These are phyloP conservation scores for Berkeleyomyces basicola DNA, from an alignment of 2,329 filamentous ascomycete genomes.

Conservation along the genomic window DNA sequence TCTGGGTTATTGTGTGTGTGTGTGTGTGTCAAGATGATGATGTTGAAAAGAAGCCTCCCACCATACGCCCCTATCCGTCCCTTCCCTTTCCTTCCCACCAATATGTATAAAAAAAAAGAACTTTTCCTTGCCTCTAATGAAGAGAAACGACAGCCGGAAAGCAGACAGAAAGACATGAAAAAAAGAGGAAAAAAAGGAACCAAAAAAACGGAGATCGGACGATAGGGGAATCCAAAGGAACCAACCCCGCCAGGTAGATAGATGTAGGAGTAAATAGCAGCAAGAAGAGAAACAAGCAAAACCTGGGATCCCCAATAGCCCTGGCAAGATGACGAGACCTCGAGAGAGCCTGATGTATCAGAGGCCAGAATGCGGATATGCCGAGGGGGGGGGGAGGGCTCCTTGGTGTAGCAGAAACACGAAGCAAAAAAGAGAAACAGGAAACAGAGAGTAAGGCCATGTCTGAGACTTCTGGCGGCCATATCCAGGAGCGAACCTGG, in stretches of 20 bases:
- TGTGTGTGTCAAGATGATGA: neutral
- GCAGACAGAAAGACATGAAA: neutral
- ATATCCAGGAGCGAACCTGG: neutral
- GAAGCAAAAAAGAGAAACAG: conserved; percentile 3
- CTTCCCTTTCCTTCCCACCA: neutral
- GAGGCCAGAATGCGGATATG: neutral
- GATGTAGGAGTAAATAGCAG: neutral
- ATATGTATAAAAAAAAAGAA: neutral
- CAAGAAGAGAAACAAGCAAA: neutral
- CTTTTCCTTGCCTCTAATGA: neutral
- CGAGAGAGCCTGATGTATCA: neutral
- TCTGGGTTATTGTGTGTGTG: neutral
- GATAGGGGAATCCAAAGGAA: neutral
- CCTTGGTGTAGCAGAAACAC: neutral
- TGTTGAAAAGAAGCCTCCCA: conserved; percentile 2
- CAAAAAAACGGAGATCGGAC: neutral
- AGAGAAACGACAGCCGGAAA: neutral
- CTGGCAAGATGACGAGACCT: neutral
- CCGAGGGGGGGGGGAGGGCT: too few relatives aligned
- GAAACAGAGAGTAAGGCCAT: neutral
- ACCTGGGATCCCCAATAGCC: neutral
- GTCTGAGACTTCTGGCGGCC: conserved; percentile 5
- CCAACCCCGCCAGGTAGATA: neutral
- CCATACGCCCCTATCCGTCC: neutral
- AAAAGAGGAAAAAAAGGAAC: neutral